These are phyloP conservation scores for Pestalotiopsis sp. DNA, from an alignment of 2,329 filamentous ascomycete species.

Conservation along the genomic window DNA sequence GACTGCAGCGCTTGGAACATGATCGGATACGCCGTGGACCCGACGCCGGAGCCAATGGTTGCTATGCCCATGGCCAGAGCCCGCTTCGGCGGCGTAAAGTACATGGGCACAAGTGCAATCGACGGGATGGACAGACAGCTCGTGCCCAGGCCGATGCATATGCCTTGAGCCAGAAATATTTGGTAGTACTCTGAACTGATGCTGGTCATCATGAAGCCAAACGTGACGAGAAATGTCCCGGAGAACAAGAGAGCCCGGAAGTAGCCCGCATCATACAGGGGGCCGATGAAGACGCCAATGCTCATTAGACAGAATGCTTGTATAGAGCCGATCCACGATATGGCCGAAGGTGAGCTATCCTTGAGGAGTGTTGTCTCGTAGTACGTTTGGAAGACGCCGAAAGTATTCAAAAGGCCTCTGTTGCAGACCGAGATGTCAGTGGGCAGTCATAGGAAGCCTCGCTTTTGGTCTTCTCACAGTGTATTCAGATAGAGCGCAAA, in stretches of 20 bases:
- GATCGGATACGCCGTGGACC: slow-evolving; percentile 8
- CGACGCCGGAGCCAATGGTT: background rate
- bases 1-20: slow-evolving; percentile 8
- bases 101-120: slow-evolving; percentile 9
- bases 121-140: slow-evolving; percentile 10
- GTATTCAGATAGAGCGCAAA: slow-evolving; percentile 9
- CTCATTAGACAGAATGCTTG: slow-evolving; percentile 33
- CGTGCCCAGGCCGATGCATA: slow-evolving; percentile 8
- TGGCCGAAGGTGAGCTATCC: slow-evolving; percentile 24
- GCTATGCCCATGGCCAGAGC: slow-evolving; percentile 5
- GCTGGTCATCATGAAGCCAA: slow-evolving; percentile 12
- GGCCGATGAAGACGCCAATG: slow-evolving; percentile 31
- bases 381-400: slow-evolving; percentile 33
- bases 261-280: slow-evolving; percentile 33
- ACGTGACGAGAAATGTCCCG: slow-evolving; percentile 23
- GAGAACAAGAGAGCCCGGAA: slow-evolving; percentile 26
- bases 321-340: slow-evolving; percentile 34
- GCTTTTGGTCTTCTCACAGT: background rate
- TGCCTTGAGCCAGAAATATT: slow-evolving; percentile 7
- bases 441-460: no score
- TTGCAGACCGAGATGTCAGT: background rate
- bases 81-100: slow-evolving; percentile 1
- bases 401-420: slow-evolving; percentile 28
- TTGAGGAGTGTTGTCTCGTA: slow-evolving; percentile 23
- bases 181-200: slow-evolving; percentile 7